phyloP scores from a whole-genome alignment of 768 basidiomycete species.

The Amanita polypyramis region DNA sequence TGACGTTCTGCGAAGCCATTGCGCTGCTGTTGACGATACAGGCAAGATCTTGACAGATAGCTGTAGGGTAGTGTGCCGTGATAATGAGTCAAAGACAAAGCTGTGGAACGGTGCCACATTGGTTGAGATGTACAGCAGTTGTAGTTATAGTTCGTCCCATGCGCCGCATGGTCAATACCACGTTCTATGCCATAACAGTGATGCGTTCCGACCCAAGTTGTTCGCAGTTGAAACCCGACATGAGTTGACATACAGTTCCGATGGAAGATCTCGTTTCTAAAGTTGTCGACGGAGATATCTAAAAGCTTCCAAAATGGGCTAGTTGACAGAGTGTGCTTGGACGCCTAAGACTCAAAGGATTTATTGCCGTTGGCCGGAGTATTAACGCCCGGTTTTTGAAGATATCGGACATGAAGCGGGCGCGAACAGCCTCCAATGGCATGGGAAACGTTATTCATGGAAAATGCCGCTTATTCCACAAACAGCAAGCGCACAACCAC shows the following conservation, averaged over 20 bases:
- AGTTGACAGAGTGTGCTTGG: background rate
- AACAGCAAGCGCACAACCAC: background rate
- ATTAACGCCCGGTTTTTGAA: background rate
- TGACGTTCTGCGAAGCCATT: background rate
- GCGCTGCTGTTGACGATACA: slow-evolving; percentile 1
- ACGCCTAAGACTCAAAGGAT: background rate
- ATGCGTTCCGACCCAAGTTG: background rate
- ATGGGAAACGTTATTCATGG: background rate
- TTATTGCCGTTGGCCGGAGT: background rate
- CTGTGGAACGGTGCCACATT: slow-evolving; percentile 2
- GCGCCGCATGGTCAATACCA: background rate
- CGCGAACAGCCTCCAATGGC: slow-evolving; percentile 1
- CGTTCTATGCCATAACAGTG: background rate
- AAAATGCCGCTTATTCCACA: too few species aligned
- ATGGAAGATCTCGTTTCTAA: background rate
- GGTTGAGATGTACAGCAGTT: slow-evolving; percentile 2
- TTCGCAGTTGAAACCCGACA: background rate
- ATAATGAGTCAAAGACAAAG: slow-evolving; percentile 4
- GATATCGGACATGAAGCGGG: background rate
- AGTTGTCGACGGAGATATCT: slow-evolving; percentile 1
- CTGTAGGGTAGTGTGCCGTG: background rate
- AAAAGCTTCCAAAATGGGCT: background rate
- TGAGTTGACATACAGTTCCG: background rate
- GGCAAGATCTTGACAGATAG: background rate
- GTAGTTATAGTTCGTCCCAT: background rate